Evolutionary conservation across 2,329 filamentous ascomycete genomes (phyloP).

Genomic region (Trichoderma afroharzianum): DNA sequence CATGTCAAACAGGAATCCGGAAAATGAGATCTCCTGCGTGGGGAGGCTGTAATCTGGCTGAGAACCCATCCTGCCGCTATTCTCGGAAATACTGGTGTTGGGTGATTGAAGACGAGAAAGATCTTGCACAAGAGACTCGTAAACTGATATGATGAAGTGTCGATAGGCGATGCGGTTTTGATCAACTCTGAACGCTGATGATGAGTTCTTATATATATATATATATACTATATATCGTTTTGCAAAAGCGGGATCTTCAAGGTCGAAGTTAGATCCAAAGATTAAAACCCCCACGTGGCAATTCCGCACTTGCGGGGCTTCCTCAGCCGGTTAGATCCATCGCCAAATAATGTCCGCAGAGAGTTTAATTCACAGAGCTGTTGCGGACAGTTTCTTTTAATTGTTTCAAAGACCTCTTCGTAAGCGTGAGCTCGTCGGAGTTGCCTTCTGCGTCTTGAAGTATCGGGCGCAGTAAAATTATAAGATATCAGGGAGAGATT

Average conservation of each 20-base stretch:
- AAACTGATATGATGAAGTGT: not conserved
- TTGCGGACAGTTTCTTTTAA: not conserved
- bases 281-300: slow-evolving; percentile 25
- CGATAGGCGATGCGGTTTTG: not conserved
- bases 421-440: not conserved
- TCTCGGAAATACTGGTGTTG: not conserved
- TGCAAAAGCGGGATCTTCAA: not conserved
- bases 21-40: slow-evolving; percentile 46
- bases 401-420: not conserved
- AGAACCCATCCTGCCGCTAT: slow-evolving; percentile 30
- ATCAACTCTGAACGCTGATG: not conserved
- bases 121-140: not conserved
- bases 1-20: slow-evolving; percentile 68
- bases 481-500: not conserved
- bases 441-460: not conserved
- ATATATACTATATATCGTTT: not conserved
- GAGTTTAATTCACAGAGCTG: not conserved
- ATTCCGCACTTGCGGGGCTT: slow-evolving; percentile 26
- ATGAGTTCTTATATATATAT: slow-evolving; percentile 8
- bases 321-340: slow-evolving; percentile 1
- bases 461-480: not conserved
- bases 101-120: not conserved
- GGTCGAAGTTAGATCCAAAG: not conserved
- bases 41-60: slow-evolving; percentile 40
- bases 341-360: not conserved